Evolutionary conservation across 1,284 basidiomycete genomes (phyloP).

Genomic region (Apiotrichum veenhuisii): DNA sequence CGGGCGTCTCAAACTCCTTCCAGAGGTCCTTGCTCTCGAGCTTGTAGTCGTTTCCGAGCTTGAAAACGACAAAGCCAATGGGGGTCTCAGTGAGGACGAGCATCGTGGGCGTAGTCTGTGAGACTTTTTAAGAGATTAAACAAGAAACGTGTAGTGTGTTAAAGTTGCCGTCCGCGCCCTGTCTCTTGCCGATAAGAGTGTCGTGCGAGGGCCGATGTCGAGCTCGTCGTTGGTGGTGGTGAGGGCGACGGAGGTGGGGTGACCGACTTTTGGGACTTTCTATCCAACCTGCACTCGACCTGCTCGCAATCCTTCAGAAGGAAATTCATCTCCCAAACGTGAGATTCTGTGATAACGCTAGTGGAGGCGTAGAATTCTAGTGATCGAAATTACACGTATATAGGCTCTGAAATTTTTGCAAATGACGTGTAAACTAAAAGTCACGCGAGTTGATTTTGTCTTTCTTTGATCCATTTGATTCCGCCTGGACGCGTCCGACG

Average conservation of each 20-base stretch:
- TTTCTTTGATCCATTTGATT: neutral
- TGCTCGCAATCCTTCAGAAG: neutral
- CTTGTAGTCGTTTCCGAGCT: constrained; percentile 86
- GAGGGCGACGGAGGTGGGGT: constrained; percentile 2
- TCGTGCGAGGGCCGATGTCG: neutral
- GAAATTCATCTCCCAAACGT: neutral
- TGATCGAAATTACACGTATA: constrained; percentile 9
- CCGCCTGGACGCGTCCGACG: constrained; percentile 5
- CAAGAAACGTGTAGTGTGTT: neutral
- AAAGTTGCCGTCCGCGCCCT: neutral
- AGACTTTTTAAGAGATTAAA: neutral
- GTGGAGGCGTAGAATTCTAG: neutral
- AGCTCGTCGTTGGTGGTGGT: neutral
- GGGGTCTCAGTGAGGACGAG: constrained; percentile 53
- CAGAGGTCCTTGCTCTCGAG: constrained; percentile 79
- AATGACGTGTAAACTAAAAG: neutral
- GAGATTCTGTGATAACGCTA: neutral
- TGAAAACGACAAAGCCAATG: constrained; percentile 90
- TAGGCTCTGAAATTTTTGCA: neutral
- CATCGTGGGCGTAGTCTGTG: constrained; percentile 41
- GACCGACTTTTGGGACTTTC: neutral
- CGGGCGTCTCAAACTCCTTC: constrained; percentile 88
- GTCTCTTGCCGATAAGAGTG: constrained; percentile 1
- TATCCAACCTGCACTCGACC: too few species aligned
- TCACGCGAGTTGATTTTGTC: neutral